These are phyloP conservation scores for Acephala macrosclerotiorum DNA, from an alignment of 2,329 filamentous ascomycete species.

Conservation along the genomic window DNA sequence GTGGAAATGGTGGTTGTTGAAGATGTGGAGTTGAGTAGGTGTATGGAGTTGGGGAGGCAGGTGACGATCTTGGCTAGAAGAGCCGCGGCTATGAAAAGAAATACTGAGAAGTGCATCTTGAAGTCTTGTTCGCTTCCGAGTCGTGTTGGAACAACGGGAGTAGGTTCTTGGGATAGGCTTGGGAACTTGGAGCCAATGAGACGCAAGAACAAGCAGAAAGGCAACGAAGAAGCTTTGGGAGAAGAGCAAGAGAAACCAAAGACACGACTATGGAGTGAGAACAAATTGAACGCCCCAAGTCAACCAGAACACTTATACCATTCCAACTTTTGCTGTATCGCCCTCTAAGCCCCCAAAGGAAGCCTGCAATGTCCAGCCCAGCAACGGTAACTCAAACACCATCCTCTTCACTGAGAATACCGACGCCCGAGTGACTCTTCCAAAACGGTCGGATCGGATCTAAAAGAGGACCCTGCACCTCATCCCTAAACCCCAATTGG, in stretches of 20 bases:
- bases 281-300: background rate
- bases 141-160: no score
- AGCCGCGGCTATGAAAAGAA: background rate
- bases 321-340: background rate
- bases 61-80: background rate
- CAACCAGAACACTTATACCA: background rate
- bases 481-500: background rate
- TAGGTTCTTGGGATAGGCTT: no score
- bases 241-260: background rate
- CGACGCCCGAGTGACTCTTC: background rate
- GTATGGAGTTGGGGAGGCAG: background rate
- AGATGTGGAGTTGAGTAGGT: no score
- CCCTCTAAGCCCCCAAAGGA: background rate
- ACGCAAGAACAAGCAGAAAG: background rate
- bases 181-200: no score
- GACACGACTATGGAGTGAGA: background rate
- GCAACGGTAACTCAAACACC: background rate
- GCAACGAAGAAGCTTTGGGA: background rate
- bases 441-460: background rate
- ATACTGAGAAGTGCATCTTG: background rate
- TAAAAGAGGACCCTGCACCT: background rate
- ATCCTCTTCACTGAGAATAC: background rate
- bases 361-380: background rate
- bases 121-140: background rate
- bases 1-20: no score